Percentiles rank a stretch among this genome's conserved stretches.
Evolutionary conservation across 1,284 basidiomycete genomes (phyloP).

Genomic region (Boletus holoroseus): DNA sequence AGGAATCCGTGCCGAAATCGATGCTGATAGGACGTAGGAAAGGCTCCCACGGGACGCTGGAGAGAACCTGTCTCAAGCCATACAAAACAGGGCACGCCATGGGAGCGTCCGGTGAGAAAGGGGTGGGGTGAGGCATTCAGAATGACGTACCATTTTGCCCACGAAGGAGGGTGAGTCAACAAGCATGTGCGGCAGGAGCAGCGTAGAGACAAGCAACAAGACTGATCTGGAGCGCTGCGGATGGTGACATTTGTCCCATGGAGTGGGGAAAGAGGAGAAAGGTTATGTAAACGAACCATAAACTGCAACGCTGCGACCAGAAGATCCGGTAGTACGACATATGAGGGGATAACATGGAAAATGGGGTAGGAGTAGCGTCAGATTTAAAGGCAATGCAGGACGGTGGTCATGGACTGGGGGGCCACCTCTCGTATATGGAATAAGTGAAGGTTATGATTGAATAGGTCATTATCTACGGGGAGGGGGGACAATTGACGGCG

Average conservation of each 20-base stretch:
- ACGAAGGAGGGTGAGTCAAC: background rate
- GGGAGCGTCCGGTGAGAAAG: background rate
- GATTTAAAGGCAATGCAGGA: background rate
- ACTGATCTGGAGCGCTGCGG: background rate
- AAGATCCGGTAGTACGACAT: background rate
- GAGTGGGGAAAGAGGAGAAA: background rate
- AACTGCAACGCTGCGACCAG: background rate
- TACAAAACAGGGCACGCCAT: background rate
- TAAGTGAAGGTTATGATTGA: constrained; percentile 7
- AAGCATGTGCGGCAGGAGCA: background rate
- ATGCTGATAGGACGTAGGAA: background rate
- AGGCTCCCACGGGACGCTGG: constrained; percentile 10
- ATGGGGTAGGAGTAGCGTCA: background rate
- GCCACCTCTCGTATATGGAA: background rate
- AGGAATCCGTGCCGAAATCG: background rate
- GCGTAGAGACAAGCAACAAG: background rate
- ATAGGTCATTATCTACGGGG: too few relatives aligned
- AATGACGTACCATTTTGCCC: background rate
- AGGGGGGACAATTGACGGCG: background rate
- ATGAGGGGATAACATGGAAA: background rate
- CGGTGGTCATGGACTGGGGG: background rate
- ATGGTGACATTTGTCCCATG: background rate
- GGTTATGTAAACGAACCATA: background rate
- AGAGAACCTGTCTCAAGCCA: background rate
- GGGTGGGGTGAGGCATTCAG: background rate